Evolutionary conservation across 116 monocot genomes (phyloP), one percentile per base, ranked within the genome.

Genomic region (Zostera marina): DNA sequence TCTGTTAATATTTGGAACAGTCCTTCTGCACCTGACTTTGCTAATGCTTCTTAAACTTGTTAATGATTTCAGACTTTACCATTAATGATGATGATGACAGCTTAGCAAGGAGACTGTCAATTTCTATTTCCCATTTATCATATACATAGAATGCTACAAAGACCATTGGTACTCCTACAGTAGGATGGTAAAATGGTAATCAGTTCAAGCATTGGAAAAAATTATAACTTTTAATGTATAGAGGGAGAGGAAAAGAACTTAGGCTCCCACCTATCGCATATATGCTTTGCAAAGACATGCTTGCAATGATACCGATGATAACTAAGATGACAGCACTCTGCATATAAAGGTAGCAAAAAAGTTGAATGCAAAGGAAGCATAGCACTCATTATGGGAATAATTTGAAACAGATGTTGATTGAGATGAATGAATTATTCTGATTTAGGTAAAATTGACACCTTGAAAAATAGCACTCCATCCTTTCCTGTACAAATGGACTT

Each of bases 401-500:
- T 32, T 32, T 32, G 32, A 32, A 32, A 5, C 32, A 32, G 1
- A 32, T 56, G 11, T 40, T 56, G 3, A 22, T 44, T 43, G 20
- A 15, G 20, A 41, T 43, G 9, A 44, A 20, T 20, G 20, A 21
- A 19, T 41, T 59, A 13, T 20, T 20, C 3, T 40, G 11, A 17
- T 20, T 20, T 9, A 19, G 38, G 5, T 19, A 58, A 42, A 11
- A 20, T 17, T 41, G 43, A 21, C 26, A 84, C 93, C 81, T 79
- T 88, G 3, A 84, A 32, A 77, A 77, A 84, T 51, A 84, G 53
- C 23, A 71, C 22, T 81, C 81, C 81, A 58, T 94, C 93, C 47
- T 83, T 77, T 47, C 93, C 93, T 57, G 73, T 84, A 73, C 81
- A 94, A 65, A 94, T 72, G 60, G 88, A 88, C 70, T 58, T 84